Evolutionary conservation across 2,329 filamentous ascomycete genomes (phyloP), one percentile per base, ranked within the genome.

Genomic region (Monosporascus sp.): DNA sequence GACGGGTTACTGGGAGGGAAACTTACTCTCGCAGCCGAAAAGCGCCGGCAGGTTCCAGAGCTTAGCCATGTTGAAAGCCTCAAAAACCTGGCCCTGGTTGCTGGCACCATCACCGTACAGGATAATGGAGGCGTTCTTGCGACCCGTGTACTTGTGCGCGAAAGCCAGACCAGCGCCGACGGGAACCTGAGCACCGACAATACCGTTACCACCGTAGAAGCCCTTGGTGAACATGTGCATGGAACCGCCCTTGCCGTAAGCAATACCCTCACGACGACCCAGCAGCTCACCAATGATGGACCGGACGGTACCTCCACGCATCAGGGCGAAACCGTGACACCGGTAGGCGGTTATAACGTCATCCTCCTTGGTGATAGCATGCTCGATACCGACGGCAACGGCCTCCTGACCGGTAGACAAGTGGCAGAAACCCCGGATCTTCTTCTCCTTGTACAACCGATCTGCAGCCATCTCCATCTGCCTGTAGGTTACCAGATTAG

Each of bases 21-120:
- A 84, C 91, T 73, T 79, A 96, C 92, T 99, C 82, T 99, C 94
- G 76, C 94, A 99, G 65, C 91, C 92, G 71, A 99, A 99, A 64
- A 99, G 88, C 64, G 92, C 85, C 52, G 94, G 94, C 48, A 99
- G 81, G 66, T 94, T 92, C 94, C 94, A 99, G 63, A 99, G 86
- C 84, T 97, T 97, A 60, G 94, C 94, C 94, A 99, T 99, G 87
- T 99, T 99, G 85, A 95, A 99, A 58, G 94, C 92, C 83, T 99
- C 94, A 69, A 99, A 99, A 66, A 99, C 94, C 78, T 99, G 94
- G 61, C 94, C 94, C 82, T 99, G 94, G 83, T 99, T 99, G 82
- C 88, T 90, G 62, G 94, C 94, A 82, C 94, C 94, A 68, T 99
- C 94, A 81, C 94, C 94, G 76, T 99, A 99, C 55, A 99, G 84